Evolutionary conservation across 1,284 basidiomycete genomes (phyloP), one percentile per base, ranked within the genome.

Genomic region (Ceratobasidium papillatum): DNA sequence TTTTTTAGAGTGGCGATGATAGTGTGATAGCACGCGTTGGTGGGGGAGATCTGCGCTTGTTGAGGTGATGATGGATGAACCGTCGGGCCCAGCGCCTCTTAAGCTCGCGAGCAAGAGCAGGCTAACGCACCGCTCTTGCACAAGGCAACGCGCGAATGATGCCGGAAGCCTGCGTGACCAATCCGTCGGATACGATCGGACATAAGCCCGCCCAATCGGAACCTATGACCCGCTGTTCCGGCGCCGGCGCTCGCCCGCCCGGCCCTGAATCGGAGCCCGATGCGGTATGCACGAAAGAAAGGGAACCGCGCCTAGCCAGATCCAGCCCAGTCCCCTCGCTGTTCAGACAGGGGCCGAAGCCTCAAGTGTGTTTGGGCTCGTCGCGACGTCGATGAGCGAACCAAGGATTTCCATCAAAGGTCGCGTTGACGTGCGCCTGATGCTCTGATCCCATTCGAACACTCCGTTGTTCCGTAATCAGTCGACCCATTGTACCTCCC

Each of bases 401-500:
- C 66, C 65, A 69, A 69, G 66, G 52, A 45, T 3, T 22, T 8
- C 25, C 9, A 72, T 72, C 68, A 72, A 51, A 52, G 43, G 38
- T 19, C 32, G 22, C 45, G 68, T 72, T 72, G 68, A 51, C 68
- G 68, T 72, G 66, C 56, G 68, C 56, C 43, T 72, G 68, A 72
- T 72, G 30, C 54, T 41, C 41, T 62, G 59, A 62, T 62, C 38
- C 56, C 27, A 59, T 41, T 47, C 41, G 25, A 71, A 71, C 66
- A 71, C 68, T 72, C 68, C 68, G 68, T 72, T 72, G 68, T 72
- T 72, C 68, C 68, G 68, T 61, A 72, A 72, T 59, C 68, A 59
- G 38, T 69, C 38, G 56, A 3, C 68, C 68, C 56, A 49, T 72
- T 72, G 68, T 61, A 43, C 19, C 45, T n/a, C 45, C 45, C 45